These are phyloP conservation scores for Anthracocystis walkeri DNA, from an alignment of 1,284 basidiomycete genomes.

Conservation along the genomic window DNA sequence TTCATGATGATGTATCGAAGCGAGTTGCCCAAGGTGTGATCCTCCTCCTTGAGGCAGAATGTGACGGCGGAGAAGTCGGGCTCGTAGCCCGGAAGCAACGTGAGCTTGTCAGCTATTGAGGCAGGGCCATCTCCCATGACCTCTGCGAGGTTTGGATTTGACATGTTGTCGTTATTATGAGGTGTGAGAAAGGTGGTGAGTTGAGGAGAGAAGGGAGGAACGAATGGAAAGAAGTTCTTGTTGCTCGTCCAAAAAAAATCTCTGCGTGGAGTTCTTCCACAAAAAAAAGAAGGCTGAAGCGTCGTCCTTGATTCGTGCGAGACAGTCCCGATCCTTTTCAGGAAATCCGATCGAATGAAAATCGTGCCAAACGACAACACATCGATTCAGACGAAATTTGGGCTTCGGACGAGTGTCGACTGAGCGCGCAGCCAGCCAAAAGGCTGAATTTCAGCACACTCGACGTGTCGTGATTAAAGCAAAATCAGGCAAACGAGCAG, in stretches of 20 bases:
- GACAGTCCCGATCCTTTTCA: constrained; percentile 7
- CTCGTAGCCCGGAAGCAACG: constrained; percentile 76
- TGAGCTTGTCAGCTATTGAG: constrained; percentile 49
- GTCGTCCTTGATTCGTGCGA: constrained; percentile 14
- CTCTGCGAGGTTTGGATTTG: constrained; percentile 55
- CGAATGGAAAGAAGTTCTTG: background rate
- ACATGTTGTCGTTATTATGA: constrained; percentile 22
- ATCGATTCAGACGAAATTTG: background rate
- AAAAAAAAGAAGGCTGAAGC: background rate
- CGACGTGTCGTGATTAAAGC: constrained; percentile 35
- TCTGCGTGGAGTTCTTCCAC: constrained; percentile 33
- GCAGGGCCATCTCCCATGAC: constrained; percentile 50
- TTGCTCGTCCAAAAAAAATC: constrained; percentile 21
- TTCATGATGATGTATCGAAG: constrained; percentile 99
- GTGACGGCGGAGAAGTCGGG: constrained; percentile 89
- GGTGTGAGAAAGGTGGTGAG: background rate
- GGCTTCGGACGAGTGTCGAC: constrained; percentile 23
- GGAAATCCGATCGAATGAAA: constrained; percentile 7
- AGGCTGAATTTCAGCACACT: background rate
- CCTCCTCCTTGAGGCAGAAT: constrained; percentile 91
- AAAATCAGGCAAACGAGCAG: constrained; percentile 19
- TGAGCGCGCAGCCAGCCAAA: constrained; percentile 1
- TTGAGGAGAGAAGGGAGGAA: background rate
- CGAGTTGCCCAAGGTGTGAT: constrained; percentile 94
- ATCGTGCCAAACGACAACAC: constrained; percentile 3